Conservation (phyloP, 768 basidiomycete genomes). For the Russula virescens region DNA sequence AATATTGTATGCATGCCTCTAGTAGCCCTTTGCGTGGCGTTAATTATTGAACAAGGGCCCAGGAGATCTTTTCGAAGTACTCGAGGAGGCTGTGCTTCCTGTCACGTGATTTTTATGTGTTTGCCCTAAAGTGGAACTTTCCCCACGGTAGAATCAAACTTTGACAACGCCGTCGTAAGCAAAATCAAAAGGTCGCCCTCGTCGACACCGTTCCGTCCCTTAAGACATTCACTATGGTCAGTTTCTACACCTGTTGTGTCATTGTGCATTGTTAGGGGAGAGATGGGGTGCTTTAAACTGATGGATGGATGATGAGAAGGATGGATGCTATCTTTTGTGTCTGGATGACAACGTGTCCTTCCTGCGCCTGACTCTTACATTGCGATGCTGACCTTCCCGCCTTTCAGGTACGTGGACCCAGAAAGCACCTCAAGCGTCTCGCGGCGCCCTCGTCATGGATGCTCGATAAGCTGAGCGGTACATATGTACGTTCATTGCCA, state of each 20-base stretch:
- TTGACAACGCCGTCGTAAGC: slow-evolving; percentile 11
- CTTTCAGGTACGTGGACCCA: slow-evolving; percentile 88
- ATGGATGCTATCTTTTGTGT: slow-evolving; percentile 29
- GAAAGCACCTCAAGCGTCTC: slow-evolving; percentile 98
- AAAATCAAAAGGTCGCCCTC: slow-evolving; percentile 29
- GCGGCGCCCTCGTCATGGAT: slow-evolving; percentile 99
- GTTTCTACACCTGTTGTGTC: slow-evolving; percentile 21
- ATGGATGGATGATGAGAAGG: slow-evolving; percentile 22
- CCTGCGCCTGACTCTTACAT: slow-evolving; percentile 9
- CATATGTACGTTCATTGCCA: slow-evolving; percentile 60
- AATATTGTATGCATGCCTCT: no score
- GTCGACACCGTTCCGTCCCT: slow-evolving; percentile 32
- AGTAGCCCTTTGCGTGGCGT: no score
- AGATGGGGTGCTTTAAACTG: slow-evolving; percentile 4
- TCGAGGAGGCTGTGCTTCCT: no score
- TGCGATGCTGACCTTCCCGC: slow-evolving; percentile 25
- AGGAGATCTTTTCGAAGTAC: no score
- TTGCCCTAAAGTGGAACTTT: slow-evolving; percentile 19
- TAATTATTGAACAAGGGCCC: no score
- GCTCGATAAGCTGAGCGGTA: slow-evolving; percentile 96
- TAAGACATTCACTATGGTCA: slow-evolving; percentile 36
- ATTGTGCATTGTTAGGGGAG: neutral
- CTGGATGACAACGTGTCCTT: slow-evolving; percentile 30
- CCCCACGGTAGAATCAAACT: slow-evolving; percentile 20
- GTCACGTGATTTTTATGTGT: slow-evolving; percentile 7